Base-by-base conservation (phyloP, 2,329 filamentous ascomycete genomes). In the Paracoccidioides lutzii region DNA sequence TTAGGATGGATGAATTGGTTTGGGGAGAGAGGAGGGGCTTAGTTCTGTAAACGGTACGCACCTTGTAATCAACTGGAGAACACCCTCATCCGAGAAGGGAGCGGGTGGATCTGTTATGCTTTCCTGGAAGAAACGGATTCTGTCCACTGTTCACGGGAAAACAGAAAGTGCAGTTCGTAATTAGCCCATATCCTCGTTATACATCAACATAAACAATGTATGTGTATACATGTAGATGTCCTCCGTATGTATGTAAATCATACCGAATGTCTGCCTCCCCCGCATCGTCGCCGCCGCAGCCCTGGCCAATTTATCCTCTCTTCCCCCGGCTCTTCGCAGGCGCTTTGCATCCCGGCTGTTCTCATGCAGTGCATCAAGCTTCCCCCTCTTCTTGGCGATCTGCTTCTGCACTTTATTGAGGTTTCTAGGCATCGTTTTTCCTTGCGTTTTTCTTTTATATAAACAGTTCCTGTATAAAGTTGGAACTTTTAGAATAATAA, bases 321-420 rank as follows among this genome's bases (percentile, higher is more conserved):
- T 80, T 60, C 84, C 80, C 59, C 82, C 81, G 22, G 93, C 93
- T 64, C 84, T 81, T 68, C 89, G 85, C 60, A 97, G 76, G 53
- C 88, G 81, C 66, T 85, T 81, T 3, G 90, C 87, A 75, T 97
- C 88, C 62, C 93, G 80, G 58, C 90, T 95, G 69, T 89, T 89
- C 71, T 90, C 86, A 67, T 97, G 91, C 28, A 97, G 78, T 10
- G 85, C 79, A 35, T 84, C 83, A 49, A 88, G 79, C 42, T 83
- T 82, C 22, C 83, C 82, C 62, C 86, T 83, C 79, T 96, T 96
- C 76, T 95, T 95, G 38, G 83, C 76, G 61, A 97, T 91, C 61
- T 89, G 83, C 75, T 97, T 97, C 60, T 87, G 82, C 22, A 93
- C 87, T 69, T 96, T 97, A 60, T 82, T 75, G 5, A 96, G 74